Evolutionary conservation across 2,329 filamentous ascomycete genomes (phyloP).

Genomic region (Geosmithia morbida): DNA sequence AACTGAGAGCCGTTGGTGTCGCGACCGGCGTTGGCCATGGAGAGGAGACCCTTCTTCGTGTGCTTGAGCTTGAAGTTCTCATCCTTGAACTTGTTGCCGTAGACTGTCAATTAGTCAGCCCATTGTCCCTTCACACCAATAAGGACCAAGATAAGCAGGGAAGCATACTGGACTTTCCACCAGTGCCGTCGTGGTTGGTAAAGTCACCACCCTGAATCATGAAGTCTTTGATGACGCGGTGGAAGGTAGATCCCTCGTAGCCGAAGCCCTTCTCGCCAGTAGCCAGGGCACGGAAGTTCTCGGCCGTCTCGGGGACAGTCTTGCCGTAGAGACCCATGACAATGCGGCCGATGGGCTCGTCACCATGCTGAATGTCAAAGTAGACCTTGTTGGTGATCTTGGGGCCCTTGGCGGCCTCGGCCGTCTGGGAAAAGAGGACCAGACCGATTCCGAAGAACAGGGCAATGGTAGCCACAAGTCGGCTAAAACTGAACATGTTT

Average conservation of each 20-base stretch:
- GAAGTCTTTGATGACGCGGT: conserved; percentile 81
- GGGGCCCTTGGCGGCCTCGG: conserved; percentile 67
- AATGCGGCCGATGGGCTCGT: conserved; percentile 58
- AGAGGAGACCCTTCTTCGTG: conserved; percentile 68
- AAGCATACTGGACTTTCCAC: conserved; percentile 64
- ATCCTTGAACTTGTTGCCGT: conserved; percentile 69
- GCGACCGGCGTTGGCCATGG: conserved; percentile 74
- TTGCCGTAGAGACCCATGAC: conserved; percentile 78
- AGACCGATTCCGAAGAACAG: conserved; percentile 64
- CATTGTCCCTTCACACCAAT: background rate
- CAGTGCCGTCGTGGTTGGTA: conserved; percentile 68
- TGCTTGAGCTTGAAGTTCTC: conserved; percentile 96
- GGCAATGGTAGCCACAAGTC: conserved; percentile 55
- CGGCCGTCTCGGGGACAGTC: conserved; percentile 62
- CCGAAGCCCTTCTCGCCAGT: conserved; percentile 80
- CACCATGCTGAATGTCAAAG: conserved; percentile 71
- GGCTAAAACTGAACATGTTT: conserved; percentile 63
- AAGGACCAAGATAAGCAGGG: conserved; percentile 1
- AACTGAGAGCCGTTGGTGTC: conserved; percentile 85
- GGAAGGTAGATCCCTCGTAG: conserved; percentile 70
- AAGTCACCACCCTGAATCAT: conserved; percentile 92
- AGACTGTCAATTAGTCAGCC: conserved; percentile 35
- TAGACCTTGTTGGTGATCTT: conserved; percentile 95
- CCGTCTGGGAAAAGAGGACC: conserved; percentile 61
- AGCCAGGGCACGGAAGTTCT: conserved; percentile 67